Conservation (phyloP, 2,329 filamentous ascomycete genomes). For the Fusarium setosum region DNA sequence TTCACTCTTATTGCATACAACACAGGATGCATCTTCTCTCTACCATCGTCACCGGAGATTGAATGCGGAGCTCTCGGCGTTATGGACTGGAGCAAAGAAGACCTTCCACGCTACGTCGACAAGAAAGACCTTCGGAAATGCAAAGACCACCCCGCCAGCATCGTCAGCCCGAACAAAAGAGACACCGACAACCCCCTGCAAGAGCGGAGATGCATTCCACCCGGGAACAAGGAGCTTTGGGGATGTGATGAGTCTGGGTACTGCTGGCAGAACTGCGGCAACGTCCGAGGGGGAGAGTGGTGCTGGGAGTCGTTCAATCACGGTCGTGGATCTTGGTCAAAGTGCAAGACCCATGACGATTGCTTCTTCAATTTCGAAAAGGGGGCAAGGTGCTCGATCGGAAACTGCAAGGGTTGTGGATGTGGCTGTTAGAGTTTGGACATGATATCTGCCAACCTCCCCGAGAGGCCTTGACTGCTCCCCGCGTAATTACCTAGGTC, state of each 20-base stretch:
- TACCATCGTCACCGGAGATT: not conserved
- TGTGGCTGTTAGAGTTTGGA: not conserved
- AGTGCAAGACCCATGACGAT: not conserved
- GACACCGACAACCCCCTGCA: not conserved
- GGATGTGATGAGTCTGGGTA: not conserved
- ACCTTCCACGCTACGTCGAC: not conserved
- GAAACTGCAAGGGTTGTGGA: not conserved
- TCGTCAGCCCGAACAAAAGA: not conserved
- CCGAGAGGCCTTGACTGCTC: too few species aligned
- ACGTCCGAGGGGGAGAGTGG: not conserved
- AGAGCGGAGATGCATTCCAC: not conserved
- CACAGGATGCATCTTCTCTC: not conserved
- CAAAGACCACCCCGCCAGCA: not conserved
- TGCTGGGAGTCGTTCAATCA: slow-evolving; percentile 3
- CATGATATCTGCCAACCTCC: too few species aligned
- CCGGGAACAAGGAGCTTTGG: not conserved
- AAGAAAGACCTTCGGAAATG: slow-evolving; percentile 1
- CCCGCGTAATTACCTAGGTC: too few species aligned
- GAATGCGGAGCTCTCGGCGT: slow-evolving; percentile 10
- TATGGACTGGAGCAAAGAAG: slow-evolving; percentile 8
- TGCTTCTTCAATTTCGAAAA: not conserved
- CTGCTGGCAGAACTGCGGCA: slow-evolving; percentile 4
- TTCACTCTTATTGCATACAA: not conserved
- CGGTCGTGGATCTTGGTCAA: not conserved
- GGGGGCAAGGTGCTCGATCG: not conserved